Conservation (phyloP, 768 basidiomycete genomes). For the Tubosaeta sp. region DNA sequence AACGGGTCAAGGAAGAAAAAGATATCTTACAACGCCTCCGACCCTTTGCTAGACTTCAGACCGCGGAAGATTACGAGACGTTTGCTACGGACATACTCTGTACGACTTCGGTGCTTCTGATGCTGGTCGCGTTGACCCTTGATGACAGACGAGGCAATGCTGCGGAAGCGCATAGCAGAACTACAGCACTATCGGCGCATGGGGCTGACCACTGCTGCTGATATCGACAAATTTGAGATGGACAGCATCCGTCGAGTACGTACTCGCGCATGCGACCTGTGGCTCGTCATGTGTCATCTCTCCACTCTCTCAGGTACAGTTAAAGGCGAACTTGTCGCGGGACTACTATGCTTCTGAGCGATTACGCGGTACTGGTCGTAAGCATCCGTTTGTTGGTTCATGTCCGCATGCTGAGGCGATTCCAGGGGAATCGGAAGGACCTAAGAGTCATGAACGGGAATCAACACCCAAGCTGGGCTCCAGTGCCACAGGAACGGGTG, state of each 20-base stretch:
- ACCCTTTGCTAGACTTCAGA: slow-evolving; percentile 88
- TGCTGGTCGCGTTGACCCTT: background rate
- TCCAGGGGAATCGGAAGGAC: slow-evolving; percentile 44
- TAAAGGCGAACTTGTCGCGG: slow-evolving; percentile 53
- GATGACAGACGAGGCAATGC: slow-evolving; percentile 73
- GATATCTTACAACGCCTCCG: slow-evolving; percentile 87
- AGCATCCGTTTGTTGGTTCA: slow-evolving; percentile 36
- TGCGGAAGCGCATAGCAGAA: slow-evolving; percentile 87
- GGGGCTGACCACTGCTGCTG: slow-evolving; percentile 79
- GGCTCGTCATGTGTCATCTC: background rate
- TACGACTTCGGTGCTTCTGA: slow-evolving; percentile 36
- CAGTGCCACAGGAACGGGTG: slow-evolving; percentile 33
- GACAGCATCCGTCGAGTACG: slow-evolving; percentile 72
- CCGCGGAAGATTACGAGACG: slow-evolving; percentile 84
- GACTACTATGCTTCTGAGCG: slow-evolving; percentile 56
- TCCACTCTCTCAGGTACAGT: slow-evolving; percentile 44
- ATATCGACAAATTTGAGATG: slow-evolving; percentile 84
- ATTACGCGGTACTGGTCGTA: slow-evolving; percentile 43
- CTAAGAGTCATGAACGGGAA: slow-evolving; percentile 59
- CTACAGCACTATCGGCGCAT: slow-evolving; percentile 86
- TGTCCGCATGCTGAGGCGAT: background rate
- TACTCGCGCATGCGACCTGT: background rate
- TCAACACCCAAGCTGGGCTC: slow-evolving; percentile 47
- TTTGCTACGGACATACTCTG: slow-evolving; percentile 88
- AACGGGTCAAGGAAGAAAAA: slow-evolving; percentile 84